A percentile compares a stretch with the other conserved stretches of the same genome.
Evolutionary conservation across 2,329 filamentous ascomycete genomes (phyloP).

Genomic region (Pyrenochaeta sp.): DNA sequence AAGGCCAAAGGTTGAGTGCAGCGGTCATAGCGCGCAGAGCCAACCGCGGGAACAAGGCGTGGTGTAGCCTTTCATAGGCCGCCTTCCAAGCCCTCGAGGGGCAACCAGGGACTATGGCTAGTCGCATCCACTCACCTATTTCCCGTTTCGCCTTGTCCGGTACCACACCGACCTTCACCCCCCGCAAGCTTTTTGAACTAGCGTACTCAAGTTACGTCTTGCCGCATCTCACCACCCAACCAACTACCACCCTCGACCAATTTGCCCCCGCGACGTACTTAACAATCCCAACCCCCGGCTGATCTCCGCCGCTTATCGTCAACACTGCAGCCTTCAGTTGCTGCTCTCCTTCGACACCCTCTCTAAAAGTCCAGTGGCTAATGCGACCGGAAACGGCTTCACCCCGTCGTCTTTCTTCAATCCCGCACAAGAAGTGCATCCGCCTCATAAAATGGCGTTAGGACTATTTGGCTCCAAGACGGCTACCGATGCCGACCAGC

Average conservation of each 20-base stretch:
- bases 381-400: constrained; percentile 48
- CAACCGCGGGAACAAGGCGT: constrained; percentile 3
- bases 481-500: constrained; percentile 19
- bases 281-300: constrained; percentile 9
- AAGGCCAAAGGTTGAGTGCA: constrained; percentile 10
- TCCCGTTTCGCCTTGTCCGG: constrained; percentile 20
- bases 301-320: not conserved
- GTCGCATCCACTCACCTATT: not conserved
- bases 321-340: constrained; percentile 1
- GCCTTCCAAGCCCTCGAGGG: constrained; percentile 14
- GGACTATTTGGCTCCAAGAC: constrained; percentile 38
- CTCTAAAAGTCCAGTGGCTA: constrained; percentile 35
- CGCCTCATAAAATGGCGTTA: constrained; percentile 63
- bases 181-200: constrained; percentile 25
- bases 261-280: constrained; percentile 7
- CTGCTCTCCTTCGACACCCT: not conserved
- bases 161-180: constrained; percentile 23
- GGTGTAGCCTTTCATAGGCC: constrained; percentile 23
- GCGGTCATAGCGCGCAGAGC: constrained; percentile 22
- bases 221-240: not conserved
- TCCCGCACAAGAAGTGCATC: constrained; percentile 53
- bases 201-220: constrained; percentile 1
- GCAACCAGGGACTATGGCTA: constrained; percentile 11
- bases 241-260: not conserved
- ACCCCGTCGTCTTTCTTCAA: constrained; percentile 50